Base-by-base conservation (phyloP, 108 stramenopile genomes). In the Skeletonema grethae region DNA sequence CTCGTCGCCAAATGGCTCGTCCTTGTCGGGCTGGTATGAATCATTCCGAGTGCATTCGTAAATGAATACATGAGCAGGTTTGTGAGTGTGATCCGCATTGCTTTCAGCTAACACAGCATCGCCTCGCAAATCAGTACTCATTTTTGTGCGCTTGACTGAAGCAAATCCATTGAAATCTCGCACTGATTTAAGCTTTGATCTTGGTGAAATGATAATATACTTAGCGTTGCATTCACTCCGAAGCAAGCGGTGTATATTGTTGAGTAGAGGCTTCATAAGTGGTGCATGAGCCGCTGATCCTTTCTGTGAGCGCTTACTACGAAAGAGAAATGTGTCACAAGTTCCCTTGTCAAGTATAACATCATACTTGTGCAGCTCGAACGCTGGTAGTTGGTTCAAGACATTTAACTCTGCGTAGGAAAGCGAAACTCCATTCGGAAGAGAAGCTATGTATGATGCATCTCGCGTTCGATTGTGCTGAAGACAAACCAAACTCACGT, bases 271-370 rank as follows among this genome's bases (percentile, higher is more conserved):
- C 32, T 55, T 63, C 9, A 94, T 36, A 12, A 86, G 45, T 6
- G 68, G 64, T 16, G 82, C 63, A 38, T 88, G 83, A 32, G 64
- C 22, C 9, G 66, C 50, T 28, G 83, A 48, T 32, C 79, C 79
- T 62, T 79, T 67, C n/a, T 87, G 84, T 6, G 77, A 82, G 9
- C 88, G 83, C 59, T 85, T 79, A 73, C 76, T 88, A 22, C 89
- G 88, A 87, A 91, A 94, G 9, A 90, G 61, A 70, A 94, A 88
- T 18, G 92, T 94, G 67, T 91, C 92, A 13, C 91, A 69, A 43
- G 88, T 88, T 5, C 88, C 90, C 63, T 94, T 91, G 83, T 94
- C 88, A 32, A 94, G 69, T 39, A 91, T 78, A 1, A 87, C 48
- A 58, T 90, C 70, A 57, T 84, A 90, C 9, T 66, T 67, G 56